These are phyloP conservation scores for Wickerhamiella kurtzmanii DNA, from an alignment of 805 yeast species.

Conservation along the genomic window DNA sequence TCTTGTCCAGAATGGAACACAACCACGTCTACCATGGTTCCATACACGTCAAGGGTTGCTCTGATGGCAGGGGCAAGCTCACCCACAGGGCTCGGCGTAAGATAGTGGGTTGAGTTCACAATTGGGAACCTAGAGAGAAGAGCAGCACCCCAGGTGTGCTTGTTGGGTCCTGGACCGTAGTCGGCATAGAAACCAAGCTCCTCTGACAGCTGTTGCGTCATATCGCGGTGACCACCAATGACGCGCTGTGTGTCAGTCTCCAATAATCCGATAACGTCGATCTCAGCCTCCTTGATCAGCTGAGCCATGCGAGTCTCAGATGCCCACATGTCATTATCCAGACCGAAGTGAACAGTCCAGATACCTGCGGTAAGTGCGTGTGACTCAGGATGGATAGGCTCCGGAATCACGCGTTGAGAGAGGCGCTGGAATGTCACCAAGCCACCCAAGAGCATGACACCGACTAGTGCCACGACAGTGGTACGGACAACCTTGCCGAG, in stretches of 20 bases:
- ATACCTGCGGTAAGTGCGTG: slow-evolving; percentile 83
- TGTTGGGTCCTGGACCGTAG: slow-evolving; percentile 95
- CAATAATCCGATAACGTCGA: slow-evolving; percentile 80
- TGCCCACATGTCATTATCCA: slow-evolving; percentile 98
- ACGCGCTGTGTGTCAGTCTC: slow-evolving; percentile 91
- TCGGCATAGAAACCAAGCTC: slow-evolving; percentile 91
- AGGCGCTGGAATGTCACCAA: slow-evolving; percentile 44
- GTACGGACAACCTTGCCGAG: slow-evolving; percentile 18
- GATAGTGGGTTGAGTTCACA: slow-evolving; percentile 73
- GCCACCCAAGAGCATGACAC: slow-evolving; percentile 35
- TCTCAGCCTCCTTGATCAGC: slow-evolving; percentile 68
- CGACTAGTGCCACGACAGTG: slow-evolving; percentile 20
- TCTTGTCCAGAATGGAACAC: slow-evolving; percentile 98
- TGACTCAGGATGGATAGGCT: slow-evolving; percentile 53
- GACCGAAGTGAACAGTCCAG: slow-evolving; percentile 96
- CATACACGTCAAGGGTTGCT: slow-evolving; percentile 87
- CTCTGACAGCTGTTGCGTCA: slow-evolving; percentile 82
- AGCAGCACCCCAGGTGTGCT: slow-evolving; percentile 97
- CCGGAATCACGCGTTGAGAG: slow-evolving; percentile 42
- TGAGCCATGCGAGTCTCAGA: slow-evolving; percentile 81
- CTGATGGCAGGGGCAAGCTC: slow-evolving; percentile 97
- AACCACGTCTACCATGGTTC: slow-evolving; percentile 75
- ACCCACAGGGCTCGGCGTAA: slow-evolving; percentile 93
- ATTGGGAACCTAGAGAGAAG: slow-evolving; percentile 90
- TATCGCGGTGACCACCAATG: slow-evolving; percentile 89